Evolutionary conservation across 495 filamentous ascomycete species (phyloP).

Genomic region (Entonaema liquescens): DNA sequence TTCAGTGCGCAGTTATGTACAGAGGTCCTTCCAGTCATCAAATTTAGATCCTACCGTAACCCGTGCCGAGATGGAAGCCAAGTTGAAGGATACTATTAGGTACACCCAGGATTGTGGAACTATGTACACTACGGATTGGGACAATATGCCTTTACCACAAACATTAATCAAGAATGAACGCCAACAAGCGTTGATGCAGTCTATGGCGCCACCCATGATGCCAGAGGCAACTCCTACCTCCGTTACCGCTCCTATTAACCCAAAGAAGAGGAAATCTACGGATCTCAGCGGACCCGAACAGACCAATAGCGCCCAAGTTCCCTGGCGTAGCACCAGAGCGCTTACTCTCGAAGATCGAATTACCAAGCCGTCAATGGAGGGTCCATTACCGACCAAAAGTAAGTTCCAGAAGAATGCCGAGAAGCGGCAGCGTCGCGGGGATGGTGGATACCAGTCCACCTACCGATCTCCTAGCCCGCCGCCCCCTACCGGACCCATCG

Average conservation of each 20-base stretch:
- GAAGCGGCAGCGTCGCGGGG: slow-evolving; percentile 87
- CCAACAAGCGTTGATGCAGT: slow-evolving; percentile 48
- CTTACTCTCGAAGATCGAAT: slow-evolving; percentile 80
- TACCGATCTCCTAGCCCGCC: slow-evolving; percentile 70
- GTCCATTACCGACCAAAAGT: slow-evolving; percentile 67
- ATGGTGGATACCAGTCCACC: slow-evolving; percentile 69
- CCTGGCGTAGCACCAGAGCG: slow-evolving; percentile 77
- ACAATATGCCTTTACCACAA: slow-evolving; percentile 84
- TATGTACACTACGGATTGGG: slow-evolving; percentile 82
- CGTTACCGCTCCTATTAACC: slow-evolving; percentile 25
- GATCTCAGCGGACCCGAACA: slow-evolving; percentile 61
- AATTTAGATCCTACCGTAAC: slow-evolving; percentile 71
- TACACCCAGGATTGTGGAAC: slow-evolving; percentile 73
- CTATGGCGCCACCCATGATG: slow-evolving; percentile 17
- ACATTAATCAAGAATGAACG: slow-evolving; percentile 81
- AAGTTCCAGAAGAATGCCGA: slow-evolving; percentile 90
- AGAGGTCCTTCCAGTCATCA: slow-evolving; percentile 79
- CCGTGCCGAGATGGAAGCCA: slow-evolving; percentile 77
- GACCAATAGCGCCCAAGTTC: slow-evolving; percentile 56
- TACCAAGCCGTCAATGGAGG: slow-evolving; percentile 62
- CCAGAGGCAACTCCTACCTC: slow-evolving; percentile 28
- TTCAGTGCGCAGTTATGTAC: slow-evolving; percentile 81
- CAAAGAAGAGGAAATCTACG: slow-evolving; percentile 85
- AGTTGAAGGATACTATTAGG: slow-evolving; percentile 86
- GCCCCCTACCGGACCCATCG: slow-evolving; percentile 75